Base-by-base conservation (phyloP, 1,284 basidiomycete genomes). In the Fistulinella cinereoalba region DNA sequence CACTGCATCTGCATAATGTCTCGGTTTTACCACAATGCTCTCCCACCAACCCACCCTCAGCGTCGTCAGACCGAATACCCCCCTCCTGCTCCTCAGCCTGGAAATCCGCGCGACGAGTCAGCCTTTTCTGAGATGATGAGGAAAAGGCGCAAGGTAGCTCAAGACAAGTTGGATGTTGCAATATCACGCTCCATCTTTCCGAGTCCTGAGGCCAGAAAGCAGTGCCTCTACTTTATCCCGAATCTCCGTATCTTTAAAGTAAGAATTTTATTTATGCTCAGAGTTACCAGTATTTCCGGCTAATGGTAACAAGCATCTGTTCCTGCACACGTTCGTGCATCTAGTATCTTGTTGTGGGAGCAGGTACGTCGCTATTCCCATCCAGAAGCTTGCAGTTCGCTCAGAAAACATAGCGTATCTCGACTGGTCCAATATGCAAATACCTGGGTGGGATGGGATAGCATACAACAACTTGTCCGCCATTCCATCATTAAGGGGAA, bases 311-410 rank as follows among this genome's bases (percentile, higher is more conserved):
- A n/a, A 62, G 61, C n/a, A 54, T 44, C 46, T 67, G 24, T 61
- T 62, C 23, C 42, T 62, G 47, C 39, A 62, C 34, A 56, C 49
- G 4, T 67, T 51, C 36, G 32, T 51, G n/a, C 63, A 67, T 43
- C 13, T 64, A 16, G 33, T 37, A 22, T 39, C 11, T 15, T 65
- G 60, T 43, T 50, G 42, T 33, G 9, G 18, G 19, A 6, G 44
- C 38, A 22, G 37, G 60, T 51, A 6, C 27, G 41, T 36, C 8
- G 4, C 25, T 12, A 23, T n/a, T 41, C 16, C 34, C 28, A 16
- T 11, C 25, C 40, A 11, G 2, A 9, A 41, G 16, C 23, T 34
- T 9, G 12, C 7, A 13, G 32, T 33, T 50, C 18, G 41, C 19
- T 21, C 11, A 18, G 11, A 24, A 24, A 37, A 33, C 15, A 18